Conservation (phyloP, 805 yeast species). For the Pichia ethanolica region DNA sequence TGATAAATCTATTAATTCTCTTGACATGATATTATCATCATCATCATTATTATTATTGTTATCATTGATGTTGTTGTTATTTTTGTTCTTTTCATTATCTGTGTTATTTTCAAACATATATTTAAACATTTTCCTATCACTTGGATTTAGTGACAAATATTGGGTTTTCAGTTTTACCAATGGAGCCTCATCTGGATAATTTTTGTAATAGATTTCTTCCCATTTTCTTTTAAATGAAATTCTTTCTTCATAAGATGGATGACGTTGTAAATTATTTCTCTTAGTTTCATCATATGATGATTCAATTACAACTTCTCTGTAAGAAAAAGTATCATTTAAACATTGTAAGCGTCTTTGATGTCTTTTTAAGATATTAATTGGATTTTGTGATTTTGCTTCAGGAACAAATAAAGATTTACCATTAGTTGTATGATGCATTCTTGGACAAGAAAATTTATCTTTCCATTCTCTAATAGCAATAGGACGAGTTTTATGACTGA, state of each 20-base stretch:
- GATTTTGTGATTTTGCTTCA: conserved; percentile 33
- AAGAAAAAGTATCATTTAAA: conserved; percentile 27
- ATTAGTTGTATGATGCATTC: conserved; percentile 49
- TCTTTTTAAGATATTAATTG: conserved; percentile 14
- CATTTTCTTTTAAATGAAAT: conserved; percentile 16
- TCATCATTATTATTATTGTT: background rate
- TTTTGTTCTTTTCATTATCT: background rate
- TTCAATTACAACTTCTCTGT: conserved; percentile 24
- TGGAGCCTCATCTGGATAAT: conserved; percentile 8
- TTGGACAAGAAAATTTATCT: conserved; percentile 44
- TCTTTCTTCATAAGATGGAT: conserved; percentile 20
- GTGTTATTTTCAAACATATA: background rate
- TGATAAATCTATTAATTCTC: no score
- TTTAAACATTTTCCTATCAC: background rate
- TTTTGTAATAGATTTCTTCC: conserved; percentile 14
- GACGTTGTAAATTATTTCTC: background rate
- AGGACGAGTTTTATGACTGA: conserved; percentile 71
- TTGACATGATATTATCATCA: background rate
- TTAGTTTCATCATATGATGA: conserved; percentile 16
- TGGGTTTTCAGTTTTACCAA: conserved; percentile 1
- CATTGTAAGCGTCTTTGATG: conserved; percentile 26
- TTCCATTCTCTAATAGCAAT: conserved; percentile 78
- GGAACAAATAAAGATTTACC: conserved; percentile 83
- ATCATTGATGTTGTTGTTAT: background rate
- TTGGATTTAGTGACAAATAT: conserved; percentile 1